These are phyloP conservation scores for Saccharum spontaneum DNA, from an alignment of 176 grass and related monocot genomes.

Conservation along the genomic window DNA sequence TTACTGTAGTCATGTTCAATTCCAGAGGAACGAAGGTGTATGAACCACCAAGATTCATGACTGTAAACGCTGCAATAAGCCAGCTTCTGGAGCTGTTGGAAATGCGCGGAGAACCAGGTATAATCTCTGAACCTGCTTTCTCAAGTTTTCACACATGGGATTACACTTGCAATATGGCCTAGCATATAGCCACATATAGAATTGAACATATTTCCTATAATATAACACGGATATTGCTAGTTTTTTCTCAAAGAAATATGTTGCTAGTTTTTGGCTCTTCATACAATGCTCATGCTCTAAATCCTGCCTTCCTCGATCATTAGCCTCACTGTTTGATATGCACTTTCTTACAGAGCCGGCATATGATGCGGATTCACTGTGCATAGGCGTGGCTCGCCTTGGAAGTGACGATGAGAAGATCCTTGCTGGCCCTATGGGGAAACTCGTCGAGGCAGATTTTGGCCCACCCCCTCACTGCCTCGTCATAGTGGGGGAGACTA, in stretches of 20 bases:
- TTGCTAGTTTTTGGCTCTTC: not conserved
- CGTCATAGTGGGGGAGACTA: too few relatives aligned
- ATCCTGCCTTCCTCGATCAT: not conserved
- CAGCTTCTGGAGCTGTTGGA: slow-evolving; percentile 84
- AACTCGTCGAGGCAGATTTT: slow-evolving; percentile 71
- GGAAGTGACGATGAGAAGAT: slow-evolving; percentile 83
- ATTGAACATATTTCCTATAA: too few relatives aligned
- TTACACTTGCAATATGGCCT: too few relatives aligned
- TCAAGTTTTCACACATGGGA: too few relatives aligned
- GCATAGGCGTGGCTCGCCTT: slow-evolving; percentile 80
- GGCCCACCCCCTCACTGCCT: slow-evolving; percentile 75
- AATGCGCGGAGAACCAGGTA: slow-evolving; percentile 58
- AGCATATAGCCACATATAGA: too few relatives aligned
- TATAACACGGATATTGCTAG: not conserved
- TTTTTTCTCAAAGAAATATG: too few relatives aligned
- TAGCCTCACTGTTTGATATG: not conserved
- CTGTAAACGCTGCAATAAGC: slow-evolving; percentile 79
- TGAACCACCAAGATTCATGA: slow-evolving; percentile 88
- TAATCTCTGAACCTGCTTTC: not conserved
- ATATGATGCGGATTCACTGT: slow-evolving; percentile 55
- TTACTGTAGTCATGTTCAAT: too few relatives aligned
- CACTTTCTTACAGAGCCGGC: slow-evolving; percentile 41
- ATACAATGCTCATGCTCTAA: not conserved
- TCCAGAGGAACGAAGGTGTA: slow-evolving; percentile 80
- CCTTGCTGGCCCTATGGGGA: slow-evolving; percentile 65